Conservation (phyloP, 495 filamentous ascomycete species). For the Glonium stellatum region DNA sequence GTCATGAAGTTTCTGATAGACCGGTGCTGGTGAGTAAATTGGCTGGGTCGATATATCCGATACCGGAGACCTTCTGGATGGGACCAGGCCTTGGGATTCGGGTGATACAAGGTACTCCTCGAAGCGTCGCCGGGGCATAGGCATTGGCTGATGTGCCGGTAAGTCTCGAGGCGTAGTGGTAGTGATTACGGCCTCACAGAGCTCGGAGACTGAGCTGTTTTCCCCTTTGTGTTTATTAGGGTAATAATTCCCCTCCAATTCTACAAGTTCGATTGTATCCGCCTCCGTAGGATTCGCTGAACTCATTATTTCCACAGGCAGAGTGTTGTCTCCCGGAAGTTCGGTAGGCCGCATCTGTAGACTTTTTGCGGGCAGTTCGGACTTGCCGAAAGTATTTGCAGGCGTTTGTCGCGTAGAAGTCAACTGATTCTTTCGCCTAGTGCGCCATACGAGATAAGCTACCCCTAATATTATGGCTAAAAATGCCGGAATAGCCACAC, state of each 20-base stretch:
- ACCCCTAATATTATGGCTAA: background rate
- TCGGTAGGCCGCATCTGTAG: background rate
- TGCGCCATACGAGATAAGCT: constrained; percentile 4
- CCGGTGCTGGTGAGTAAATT: background rate
- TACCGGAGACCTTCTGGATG: background rate
- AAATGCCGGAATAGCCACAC: background rate
- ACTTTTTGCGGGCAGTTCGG: background rate
- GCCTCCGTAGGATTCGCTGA: background rate
- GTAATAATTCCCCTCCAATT: background rate
- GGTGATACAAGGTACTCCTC: background rate
- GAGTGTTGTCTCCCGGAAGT: background rate
- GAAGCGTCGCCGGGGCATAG: background rate
- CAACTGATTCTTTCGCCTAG: background rate
- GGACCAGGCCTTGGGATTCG: background rate
- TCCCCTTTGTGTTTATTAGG: background rate
- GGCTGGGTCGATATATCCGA: background rate
- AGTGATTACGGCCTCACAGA: no score
- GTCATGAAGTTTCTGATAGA: background rate
- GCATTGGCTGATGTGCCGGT: background rate
- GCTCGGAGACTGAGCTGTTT: no score
- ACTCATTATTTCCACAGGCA: background rate
- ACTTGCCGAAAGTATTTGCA: background rate
- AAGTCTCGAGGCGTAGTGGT: background rate
- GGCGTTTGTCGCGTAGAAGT: background rate
- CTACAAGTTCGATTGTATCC: constrained; percentile 1